Evolutionary conservation across 371 early-diverging fungal genomes (phyloP).

Genomic region (Sporodiniella umbellata): DNA sequence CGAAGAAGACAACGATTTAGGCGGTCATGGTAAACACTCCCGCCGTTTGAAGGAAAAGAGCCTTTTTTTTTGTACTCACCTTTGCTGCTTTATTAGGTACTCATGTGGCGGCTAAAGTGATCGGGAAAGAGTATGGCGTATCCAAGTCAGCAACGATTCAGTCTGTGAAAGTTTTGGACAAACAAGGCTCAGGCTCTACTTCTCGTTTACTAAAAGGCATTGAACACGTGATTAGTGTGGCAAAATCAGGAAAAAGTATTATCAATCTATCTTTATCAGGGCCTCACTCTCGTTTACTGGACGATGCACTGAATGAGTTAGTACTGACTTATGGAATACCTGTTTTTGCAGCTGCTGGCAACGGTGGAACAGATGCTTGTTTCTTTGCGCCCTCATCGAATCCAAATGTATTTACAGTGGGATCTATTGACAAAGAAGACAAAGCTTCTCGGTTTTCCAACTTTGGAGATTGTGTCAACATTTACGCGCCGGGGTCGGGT

Average conservation of each 20-base stretch:
- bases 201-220: constrained; percentile 23
- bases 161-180: constrained; percentile 62
- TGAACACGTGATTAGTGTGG: constrained; percentile 36
- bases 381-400: constrained; percentile 64
- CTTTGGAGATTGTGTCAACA: constrained; percentile 53
- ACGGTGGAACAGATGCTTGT: constrained; percentile 64
- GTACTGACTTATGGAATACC: constrained; percentile 41
- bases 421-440: constrained; percentile 51
- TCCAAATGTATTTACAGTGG: constrained; percentile 64
- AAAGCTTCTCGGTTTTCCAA: constrained; percentile 48
- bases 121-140: constrained; percentile 54
- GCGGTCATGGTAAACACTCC: constrained; percentile 41
- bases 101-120: constrained; percentile 65
- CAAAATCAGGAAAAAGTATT: constrained; percentile 27
- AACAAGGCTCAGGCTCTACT: constrained; percentile 40
- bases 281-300: constrained; percentile 32
- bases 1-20: constrained; percentile 35
- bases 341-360: constrained; percentile 72
- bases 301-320: constrained; percentile 41
- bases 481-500: constrained; percentile 52
- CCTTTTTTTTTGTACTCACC: too few species aligned
- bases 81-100: too few species aligned
- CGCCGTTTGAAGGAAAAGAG: neutral
- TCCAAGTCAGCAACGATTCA: constrained; percentile 57
- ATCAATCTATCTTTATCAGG: constrained; percentile 67